Evolutionary conservation across 331 rosid species (phyloP).

Genomic region (Pyracantha coccinea): DNA sequence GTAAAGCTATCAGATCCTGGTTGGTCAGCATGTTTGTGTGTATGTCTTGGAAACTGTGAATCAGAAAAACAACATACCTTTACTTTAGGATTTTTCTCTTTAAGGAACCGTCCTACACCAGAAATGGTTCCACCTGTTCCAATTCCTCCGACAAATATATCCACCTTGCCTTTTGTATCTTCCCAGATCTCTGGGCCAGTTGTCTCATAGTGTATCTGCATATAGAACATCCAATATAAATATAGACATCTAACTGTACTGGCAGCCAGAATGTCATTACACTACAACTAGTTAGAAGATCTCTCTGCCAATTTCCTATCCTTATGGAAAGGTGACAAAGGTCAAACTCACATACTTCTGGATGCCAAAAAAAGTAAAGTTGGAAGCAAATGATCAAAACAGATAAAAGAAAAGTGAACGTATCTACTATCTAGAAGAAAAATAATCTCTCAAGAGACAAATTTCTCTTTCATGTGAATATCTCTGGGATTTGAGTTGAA

Average conservation of each 20-base stretch:
- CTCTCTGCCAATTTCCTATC: not conserved
- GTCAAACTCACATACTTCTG: not conserved
- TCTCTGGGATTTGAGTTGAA: not conserved
- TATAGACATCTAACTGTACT: not conserved
- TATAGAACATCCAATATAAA: not conserved
- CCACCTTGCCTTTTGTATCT: conserved; percentile 93
- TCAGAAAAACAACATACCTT: conserved; percentile 39
- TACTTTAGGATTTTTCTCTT: conserved; percentile 72
- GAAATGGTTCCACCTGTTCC: conserved; percentile 99
- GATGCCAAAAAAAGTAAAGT: not conserved
- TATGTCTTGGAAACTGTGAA: not conserved
- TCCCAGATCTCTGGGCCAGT: conserved; percentile 99
- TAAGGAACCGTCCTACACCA: conserved; percentile 80
- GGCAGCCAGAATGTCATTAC: not conserved
- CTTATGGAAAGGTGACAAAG: not conserved
- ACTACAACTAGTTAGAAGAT: conserved; percentile 1
- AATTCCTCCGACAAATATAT: conserved; percentile 90
- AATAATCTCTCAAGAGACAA: not conserved
- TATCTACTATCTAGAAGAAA: not conserved
- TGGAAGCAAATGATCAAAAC: not conserved
- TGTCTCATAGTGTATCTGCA: conserved; percentile 94
- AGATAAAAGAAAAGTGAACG: not conserved
- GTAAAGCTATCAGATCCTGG: not conserved
- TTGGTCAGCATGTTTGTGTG: not conserved
- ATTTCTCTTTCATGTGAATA: not conserved